Evolutionary conservation across 2,329 filamentous ascomycete genomes (phyloP).

Genomic region (Monosporascus ibericus): DNA sequence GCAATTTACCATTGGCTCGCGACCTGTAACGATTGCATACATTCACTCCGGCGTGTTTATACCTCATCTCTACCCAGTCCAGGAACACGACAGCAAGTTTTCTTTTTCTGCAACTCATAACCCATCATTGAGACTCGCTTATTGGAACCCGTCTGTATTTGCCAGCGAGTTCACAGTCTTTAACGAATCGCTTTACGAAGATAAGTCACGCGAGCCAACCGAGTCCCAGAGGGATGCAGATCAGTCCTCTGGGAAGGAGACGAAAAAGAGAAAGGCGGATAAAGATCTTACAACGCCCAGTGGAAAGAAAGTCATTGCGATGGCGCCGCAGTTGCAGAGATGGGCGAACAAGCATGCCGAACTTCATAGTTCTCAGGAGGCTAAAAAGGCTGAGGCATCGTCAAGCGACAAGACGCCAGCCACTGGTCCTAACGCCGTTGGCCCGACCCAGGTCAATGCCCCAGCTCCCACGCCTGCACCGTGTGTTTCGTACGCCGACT

Average conservation of each 20-base stretch:
- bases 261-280: constrained; percentile 41
- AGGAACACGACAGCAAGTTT: constrained; percentile 51
- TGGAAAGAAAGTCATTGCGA: constrained; percentile 46
- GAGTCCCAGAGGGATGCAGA: constrained; percentile 29
- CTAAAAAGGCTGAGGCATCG: constrained; percentile 22
- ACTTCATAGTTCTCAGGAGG: constrained; percentile 47
- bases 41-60: constrained; percentile 84
- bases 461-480: constrained; percentile 25
- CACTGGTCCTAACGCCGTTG: constrained; percentile 19
- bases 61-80: constrained; percentile 56
- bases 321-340: constrained; percentile 61
- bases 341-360: constrained; percentile 68
- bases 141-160: constrained; percentile 71
- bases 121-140: constrained; percentile 60
- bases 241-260: constrained; percentile 22
- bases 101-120: constrained; percentile 69
- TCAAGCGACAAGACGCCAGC: constrained; percentile 23
- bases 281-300: constrained; percentile 30
- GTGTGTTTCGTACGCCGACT: constrained; percentile 54
- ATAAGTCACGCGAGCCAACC: constrained; percentile 32
- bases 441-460: constrained; percentile 7
- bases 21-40: constrained; percentile 63
- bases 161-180: constrained; percentile 58
- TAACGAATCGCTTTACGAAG: constrained; percentile 37
- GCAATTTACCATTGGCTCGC: constrained; percentile 72